Conservation (phyloP, 139 green algal genomes). For the Astrephomene gubernaculifera region DNA sequence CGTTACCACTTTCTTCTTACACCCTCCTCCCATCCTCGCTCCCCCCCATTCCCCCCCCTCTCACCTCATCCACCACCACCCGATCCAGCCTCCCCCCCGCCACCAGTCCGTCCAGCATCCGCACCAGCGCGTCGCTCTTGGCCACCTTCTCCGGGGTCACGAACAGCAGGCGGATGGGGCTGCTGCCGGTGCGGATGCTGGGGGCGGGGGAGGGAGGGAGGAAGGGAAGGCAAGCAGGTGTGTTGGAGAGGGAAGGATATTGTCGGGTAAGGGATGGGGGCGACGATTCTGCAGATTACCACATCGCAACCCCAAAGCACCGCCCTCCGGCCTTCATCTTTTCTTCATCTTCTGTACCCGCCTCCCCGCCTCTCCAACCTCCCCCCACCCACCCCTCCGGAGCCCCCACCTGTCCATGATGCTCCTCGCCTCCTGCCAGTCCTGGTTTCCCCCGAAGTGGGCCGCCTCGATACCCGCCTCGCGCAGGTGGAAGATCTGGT, state of each 20-base stretch:
- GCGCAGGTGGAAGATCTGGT: conserved; percentile 75
- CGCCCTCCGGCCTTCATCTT: not conserved
- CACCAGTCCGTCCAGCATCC: conserved; percentile 75
- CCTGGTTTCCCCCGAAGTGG: conserved; percentile 28
- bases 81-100: conserved; percentile 64
- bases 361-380: not conserved
- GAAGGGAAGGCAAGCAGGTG: conserved; percentile 14
- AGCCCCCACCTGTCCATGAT: conserved; percentile 48
- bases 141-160: conserved; percentile 92
- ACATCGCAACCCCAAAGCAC: not conserved
- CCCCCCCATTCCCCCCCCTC: no score
- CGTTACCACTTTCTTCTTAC: no score
- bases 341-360: no score
- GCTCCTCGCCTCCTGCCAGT: conserved; percentile 13
- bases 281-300: no score
- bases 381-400: no score
- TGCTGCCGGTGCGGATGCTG: conserved; percentile 55
- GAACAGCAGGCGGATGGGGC: conserved; percentile 75
- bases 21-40: no score
- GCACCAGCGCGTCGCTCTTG: conserved; percentile 72
- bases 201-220: not conserved
- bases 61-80: conserved; percentile 73
- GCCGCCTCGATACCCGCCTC: conserved; percentile 65
- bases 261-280: no score
- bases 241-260: no score